Evolutionary conservation across 225 moss, liverwort and hornwort genomes (phyloP).

Genomic region (Pseudisothecium myosuroides): DNA sequence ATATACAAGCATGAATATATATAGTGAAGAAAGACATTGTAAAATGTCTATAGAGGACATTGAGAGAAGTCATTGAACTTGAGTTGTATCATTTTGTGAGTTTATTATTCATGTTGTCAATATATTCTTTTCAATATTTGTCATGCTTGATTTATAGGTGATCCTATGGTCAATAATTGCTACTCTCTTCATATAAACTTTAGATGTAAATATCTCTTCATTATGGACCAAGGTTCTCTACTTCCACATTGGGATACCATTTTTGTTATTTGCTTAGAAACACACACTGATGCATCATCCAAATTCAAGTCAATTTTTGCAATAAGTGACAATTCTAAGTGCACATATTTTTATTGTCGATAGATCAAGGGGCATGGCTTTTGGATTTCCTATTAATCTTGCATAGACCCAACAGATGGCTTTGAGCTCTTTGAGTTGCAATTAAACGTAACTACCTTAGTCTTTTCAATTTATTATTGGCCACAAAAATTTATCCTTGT

Average conservation of each 20-base stretch:
- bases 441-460: accelerated
- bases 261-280: neutral
- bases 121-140: neutral
- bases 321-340: neutral
- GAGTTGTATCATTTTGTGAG: too few species aligned
- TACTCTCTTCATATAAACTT: neutral
- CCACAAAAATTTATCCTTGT: neutral
- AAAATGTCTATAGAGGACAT: too few species aligned
- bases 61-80: too few species aligned
- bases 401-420: accelerated
- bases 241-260: neutral
- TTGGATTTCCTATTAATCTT: neutral
- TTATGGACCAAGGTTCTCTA: neutral
- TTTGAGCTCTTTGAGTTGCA: neutral
- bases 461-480: neutral
- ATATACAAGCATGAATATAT: too few species aligned
- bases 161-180: neutral
- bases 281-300: neutral
- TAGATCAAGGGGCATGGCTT: neutral
- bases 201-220: neutral
- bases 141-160: neutral
- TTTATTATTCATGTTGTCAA: neutral
- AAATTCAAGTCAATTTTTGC: neutral
- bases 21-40: too few species aligned
- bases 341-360: neutral